phyloP scores from a whole-genome alignment of 83 land plant species.

The Larix sibirica region DNA sequence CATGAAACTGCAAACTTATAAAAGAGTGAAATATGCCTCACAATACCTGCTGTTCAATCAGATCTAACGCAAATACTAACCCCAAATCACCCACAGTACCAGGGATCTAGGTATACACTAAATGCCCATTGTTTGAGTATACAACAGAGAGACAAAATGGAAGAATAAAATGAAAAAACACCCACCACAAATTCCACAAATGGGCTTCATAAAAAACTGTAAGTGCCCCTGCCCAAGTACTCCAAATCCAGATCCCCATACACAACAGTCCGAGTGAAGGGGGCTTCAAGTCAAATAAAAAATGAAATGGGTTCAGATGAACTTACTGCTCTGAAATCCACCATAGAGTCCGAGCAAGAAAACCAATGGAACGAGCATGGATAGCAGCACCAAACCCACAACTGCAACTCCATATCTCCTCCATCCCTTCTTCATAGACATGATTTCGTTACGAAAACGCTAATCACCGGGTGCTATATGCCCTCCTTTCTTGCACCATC shows the following conservation, averaged over 20 bases:
- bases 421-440: slow-evolving; percentile 44
- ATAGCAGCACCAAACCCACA: slow-evolving; percentile 48
- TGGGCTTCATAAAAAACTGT: background rate
- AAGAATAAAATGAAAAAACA: background rate
- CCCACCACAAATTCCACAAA: background rate
- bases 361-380: slow-evolving; percentile 62
- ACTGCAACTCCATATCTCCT: slow-evolving; percentile 36
- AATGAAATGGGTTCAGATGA: background rate
- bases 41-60: background rate
- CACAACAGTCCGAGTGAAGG: background rate
- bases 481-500: background rate
- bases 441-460: background rate
- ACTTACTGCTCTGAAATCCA: slow-evolving; percentile 29
- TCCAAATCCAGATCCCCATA: too few relatives aligned
- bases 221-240: background rate
- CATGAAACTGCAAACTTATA: background rate
- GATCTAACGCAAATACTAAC: background rate
- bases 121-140: slow-evolving; percentile 4
- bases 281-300: background rate
- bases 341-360: slow-evolving; percentile 57
- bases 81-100: background rate
- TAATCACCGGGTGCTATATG: background rate
- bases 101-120: background rate
- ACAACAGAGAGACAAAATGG: background rate
- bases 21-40: background rate